A percentile compares a stretch with the other conserved stretches of the same genome.
phyloP scores from a whole-genome alignment of 352 stramenopile genomes.

The Phytophthora pseudosyringae region DNA sequence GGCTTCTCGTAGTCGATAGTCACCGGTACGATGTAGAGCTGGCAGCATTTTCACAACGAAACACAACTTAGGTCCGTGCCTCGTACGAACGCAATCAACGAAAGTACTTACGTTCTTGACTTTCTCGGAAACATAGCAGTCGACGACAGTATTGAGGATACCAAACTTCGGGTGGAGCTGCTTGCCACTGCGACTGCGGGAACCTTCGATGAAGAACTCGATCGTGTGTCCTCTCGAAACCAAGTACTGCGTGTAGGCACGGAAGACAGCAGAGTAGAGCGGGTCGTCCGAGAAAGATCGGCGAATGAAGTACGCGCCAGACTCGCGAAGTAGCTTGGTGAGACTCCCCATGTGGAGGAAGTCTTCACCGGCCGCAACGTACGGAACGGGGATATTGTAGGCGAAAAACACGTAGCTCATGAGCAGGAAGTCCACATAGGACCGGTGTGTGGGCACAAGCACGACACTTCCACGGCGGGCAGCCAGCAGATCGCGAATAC shows the following conservation, averaged over 20 bases:
- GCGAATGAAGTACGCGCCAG: slow-evolving; percentile 83
- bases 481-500: slow-evolving; percentile 69
- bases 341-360: slow-evolving; percentile 79
- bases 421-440: slow-evolving; percentile 87
- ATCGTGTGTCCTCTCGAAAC: slow-evolving; percentile 78
- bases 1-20: slow-evolving; percentile 91
- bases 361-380: slow-evolving; percentile 82
- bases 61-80: slow-evolving; percentile 3
- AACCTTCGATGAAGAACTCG: slow-evolving; percentile 90
- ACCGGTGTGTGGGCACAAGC: slow-evolving; percentile 86
- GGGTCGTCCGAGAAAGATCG: slow-evolving; percentile 71
- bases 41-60: slow-evolving; percentile 7
- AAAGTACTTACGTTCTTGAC: slow-evolving; percentile 72
- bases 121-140: slow-evolving; percentile 70
- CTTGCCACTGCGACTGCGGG: slow-evolving; percentile 83
- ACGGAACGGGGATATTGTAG: slow-evolving; percentile 87
- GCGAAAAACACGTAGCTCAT: slow-evolving; percentile 91
- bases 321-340: slow-evolving; percentile 70
- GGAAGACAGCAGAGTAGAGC: slow-evolving; percentile 81
- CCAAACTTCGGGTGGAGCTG: slow-evolving; percentile 85
- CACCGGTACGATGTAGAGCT: slow-evolving; percentile 84
- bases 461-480: slow-evolving; percentile 65
- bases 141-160: slow-evolving; percentile 73
- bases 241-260: slow-evolving; percentile 84
- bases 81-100: not conserved